Evolutionary conservation across 2,329 filamentous ascomycete species (phyloP), one percentile per base, ranked within the genome.

Genomic region (Claviceps maximensis): DNA sequence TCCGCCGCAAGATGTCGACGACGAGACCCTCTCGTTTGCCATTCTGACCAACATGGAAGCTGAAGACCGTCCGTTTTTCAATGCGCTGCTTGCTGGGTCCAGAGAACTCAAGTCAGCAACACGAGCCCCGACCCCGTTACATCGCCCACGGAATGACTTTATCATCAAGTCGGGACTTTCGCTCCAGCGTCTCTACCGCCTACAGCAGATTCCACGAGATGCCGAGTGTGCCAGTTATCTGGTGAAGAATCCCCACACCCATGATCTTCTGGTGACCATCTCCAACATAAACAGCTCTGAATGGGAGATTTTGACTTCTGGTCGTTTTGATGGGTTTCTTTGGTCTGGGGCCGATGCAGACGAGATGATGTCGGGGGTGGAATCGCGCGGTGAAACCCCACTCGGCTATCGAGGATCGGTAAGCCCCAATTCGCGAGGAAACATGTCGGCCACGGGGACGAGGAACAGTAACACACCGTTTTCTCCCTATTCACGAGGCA

Each of bases 281-380:
- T 84, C 87, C 38, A 88, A 90, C 51, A 93, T 97, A 60, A 93
- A 86, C 63, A 80, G 83, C 47, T 86, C 87, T n/a, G 91, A 97
- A 68, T 97, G 91, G 91, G 91, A 96, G 57, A 95, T 97, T 53
- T 76, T 97, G 13, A 88, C 86, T 4, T 96, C 91, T 0, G 91
- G 91, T 29, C 86, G 91, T 29, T 97, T 97, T 61, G 90, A 96
- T 63, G 91, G 91, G 4, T 97, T 97, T 69, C 76, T 96, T 21
- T 95, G 91, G 82, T 95, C 89, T 46, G 91, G 91, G 23, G 89
- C 88, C 7, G 90, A 96, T 51, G 65, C 60, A n/a, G 77, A 79
- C 27, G 74, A 75, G 44, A 62, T 54, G 57, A 65, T 60, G 40
- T 67, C 67, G 53, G 76, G 63, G 33, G 63, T 66, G 50, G 75